Percentiles rank a stretch among this genome's conserved stretches.
These are phyloP conservation scores for Trypanosoma cruzi DNA, from an alignment of 208 protist genomes.

Conservation along the genomic window DNA sequence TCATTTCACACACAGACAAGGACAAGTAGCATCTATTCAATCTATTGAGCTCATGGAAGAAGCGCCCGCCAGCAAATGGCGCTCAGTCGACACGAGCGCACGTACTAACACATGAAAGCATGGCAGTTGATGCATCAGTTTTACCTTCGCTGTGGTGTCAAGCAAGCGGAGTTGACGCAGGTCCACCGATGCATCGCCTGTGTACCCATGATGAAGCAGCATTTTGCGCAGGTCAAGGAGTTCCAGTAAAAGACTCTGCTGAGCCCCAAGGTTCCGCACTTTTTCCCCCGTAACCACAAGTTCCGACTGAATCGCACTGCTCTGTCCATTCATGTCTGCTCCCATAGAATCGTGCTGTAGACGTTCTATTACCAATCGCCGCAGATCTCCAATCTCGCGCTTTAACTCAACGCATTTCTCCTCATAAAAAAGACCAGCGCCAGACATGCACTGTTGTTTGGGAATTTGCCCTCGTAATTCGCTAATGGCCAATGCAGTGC, in stretches of 20 bases:
- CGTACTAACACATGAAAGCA: slow-evolving; percentile 23
- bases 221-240: slow-evolving; percentile 14
- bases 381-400: slow-evolving; percentile 5
- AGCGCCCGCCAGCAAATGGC: not conserved
- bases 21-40: not conserved
- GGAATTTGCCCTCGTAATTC: slow-evolving; percentile 1
- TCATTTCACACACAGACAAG: not conserved
- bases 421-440: not conserved
- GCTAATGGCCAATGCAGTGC: slow-evolving; percentile 11
- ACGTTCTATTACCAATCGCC: slow-evolving; percentile 1
- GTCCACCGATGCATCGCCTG: slow-evolving; percentile 6
- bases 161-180: not conserved
- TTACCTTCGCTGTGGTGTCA: slow-evolving; percentile 16
- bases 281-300: not conserved
- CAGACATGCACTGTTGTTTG: not conserved
- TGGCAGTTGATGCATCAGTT: slow-evolving; percentile 16
- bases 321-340: not conserved
- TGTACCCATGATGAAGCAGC: slow-evolving; percentile 3
- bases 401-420: not conserved
- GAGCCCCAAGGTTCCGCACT: not conserved
- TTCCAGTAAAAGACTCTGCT: slow-evolving; percentile 7
- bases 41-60: not conserved
- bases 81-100: not conserved
- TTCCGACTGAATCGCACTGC: not conserved
- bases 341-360: not conserved